Conservation (phyloP, 2,329 filamentous ascomycete species). For the Dryadomyces quercivorus region DNA sequence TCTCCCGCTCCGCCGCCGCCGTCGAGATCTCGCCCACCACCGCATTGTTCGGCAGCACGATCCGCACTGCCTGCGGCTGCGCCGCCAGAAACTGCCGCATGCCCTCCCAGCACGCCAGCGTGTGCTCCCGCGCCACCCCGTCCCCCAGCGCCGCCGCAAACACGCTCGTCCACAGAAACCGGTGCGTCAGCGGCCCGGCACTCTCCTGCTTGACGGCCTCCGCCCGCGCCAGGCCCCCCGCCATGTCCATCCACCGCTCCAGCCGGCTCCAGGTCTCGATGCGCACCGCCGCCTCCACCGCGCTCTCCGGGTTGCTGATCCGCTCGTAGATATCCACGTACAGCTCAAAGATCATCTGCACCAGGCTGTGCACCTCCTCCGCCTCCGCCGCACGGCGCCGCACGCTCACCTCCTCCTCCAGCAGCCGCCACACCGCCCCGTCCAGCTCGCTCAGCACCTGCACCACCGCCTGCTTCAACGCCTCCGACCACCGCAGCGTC, state of each 20-base stretch:
- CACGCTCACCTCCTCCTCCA: slow-evolving; percentile 25
- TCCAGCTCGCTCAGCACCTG: slow-evolving; percentile 44
- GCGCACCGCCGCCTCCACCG: slow-evolving; percentile 35
- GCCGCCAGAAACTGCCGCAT: slow-evolving; percentile 37
- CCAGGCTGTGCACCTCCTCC: slow-evolving; percentile 25
- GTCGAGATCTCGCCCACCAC: slow-evolving; percentile 80
- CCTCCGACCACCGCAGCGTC: slow-evolving; percentile 43
- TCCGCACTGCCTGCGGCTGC: slow-evolving; percentile 22
- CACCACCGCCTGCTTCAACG: slow-evolving; percentile 42
- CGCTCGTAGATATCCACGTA: slow-evolving; percentile 49
- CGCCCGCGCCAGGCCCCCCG: slow-evolving; percentile 30
- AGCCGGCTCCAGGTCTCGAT: slow-evolving; percentile 37
- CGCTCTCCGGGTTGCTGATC: slow-evolving; percentile 43
- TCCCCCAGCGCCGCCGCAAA: slow-evolving; percentile 34
- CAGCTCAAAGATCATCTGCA: slow-evolving; percentile 49
- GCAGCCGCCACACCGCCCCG: slow-evolving; percentile 34
- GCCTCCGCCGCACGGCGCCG: not conserved
- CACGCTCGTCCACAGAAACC: slow-evolving; percentile 46
- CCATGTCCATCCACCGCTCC: slow-evolving; percentile 38
- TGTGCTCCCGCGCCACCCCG: slow-evolving; percentile 39
- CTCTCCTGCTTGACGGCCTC: slow-evolving; percentile 14
- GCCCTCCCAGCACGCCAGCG: slow-evolving; percentile 46
- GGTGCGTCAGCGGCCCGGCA: slow-evolving; percentile 24
- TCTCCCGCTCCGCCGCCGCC: slow-evolving; percentile 76
- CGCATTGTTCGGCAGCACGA: slow-evolving; percentile 68